Base-by-base conservation (phyloP, 768 basidiomycete genomes). In the Macrolepiota dolichaula region DNA sequence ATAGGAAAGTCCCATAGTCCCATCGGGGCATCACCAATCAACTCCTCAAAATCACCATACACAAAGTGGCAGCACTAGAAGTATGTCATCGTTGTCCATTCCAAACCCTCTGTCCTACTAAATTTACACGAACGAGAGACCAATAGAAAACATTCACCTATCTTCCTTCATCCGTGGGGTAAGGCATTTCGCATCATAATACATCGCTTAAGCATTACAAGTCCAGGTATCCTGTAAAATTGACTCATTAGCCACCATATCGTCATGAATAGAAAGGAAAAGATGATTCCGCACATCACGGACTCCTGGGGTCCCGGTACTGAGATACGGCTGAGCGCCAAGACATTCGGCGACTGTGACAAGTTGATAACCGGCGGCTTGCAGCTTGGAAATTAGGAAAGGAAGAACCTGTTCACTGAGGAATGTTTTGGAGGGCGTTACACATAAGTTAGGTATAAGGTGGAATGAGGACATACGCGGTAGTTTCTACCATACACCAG, bases 281-380 rank as follows among this genome's bases (percentile, higher is more conserved):
- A n/a, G n/a, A n/a, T n/a, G n/a, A 6, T 32, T 32, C 29, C 73
- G 25, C 67, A 77, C 76, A 59, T 75, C 74, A 32, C 63, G 70
- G 12, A 54, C 56, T 40, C 60, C 60, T 32, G 77, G 74, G 15
- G 66, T 36, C 5, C 67, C 70, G 9, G 72, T 65, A 27, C 51
- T 65, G 42, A 72, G 69, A 58, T 79, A 79, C 6, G 77, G 67
- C 11, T 66, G 53, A 53, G 67, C 54, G 7, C 72, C 76, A 12
- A 78, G 63, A 38, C 77, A 80, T 38, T 77, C 74, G 1, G 76
- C 76, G 2, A 79, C 63, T 5, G 74, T 76, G 17, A 76, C 77
- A 35, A 79, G 71, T 13, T 65, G 66, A 59, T 79, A 78, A 19
- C 76, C 77, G 1, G 74, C 76, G 2, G 52, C 65, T 61, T 77